Conservation (phyloP, 805 yeast species). For the Tetrapisispora namnaoensis region DNA sequence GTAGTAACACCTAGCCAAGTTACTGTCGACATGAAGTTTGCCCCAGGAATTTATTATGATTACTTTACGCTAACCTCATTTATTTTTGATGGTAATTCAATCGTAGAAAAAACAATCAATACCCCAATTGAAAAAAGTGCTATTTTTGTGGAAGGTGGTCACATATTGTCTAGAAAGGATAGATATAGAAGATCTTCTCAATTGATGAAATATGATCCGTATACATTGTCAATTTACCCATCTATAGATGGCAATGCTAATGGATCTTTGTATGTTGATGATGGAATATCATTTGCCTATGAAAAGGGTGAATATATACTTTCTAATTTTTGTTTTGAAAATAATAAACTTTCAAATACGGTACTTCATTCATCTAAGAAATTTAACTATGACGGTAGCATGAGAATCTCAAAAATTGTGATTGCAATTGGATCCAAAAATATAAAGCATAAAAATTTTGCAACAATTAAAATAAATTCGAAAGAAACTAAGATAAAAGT, state of each 20-base stretch:
- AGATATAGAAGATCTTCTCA: constrained; percentile 73
- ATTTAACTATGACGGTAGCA: constrained; percentile 23
- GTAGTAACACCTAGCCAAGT: constrained; percentile 47
- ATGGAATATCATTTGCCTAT: constrained; percentile 65
- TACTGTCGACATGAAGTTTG: constrained; percentile 28
- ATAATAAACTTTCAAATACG: constrained; percentile 28
- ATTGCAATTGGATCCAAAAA: constrained; percentile 33
- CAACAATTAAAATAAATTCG: constrained; percentile 3
- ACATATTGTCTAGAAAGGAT: constrained; percentile 55
- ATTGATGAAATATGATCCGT: constrained; percentile 72
- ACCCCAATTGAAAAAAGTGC: constrained; percentile 59
- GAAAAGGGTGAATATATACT: constrained; percentile 40
- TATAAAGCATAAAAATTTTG: not conserved
- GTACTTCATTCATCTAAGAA: constrained; percentile 20
- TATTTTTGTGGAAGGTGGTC: constrained; percentile 67
- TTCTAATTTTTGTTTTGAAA: constrained; percentile 32
- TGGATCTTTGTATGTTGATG: constrained; percentile 68
- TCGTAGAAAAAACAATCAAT: constrained; percentile 24
- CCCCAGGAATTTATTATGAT: constrained; percentile 51
- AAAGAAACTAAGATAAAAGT: constrained; percentile 29
- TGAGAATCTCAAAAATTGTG: constrained; percentile 46
- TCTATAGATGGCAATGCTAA: constrained; percentile 40
- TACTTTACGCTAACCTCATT: constrained; percentile 31
- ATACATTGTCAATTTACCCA: constrained; percentile 58
- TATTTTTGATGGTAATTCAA: constrained; percentile 24